Conservation (phyloP, 306 rosid species). For the Corylus heterophylla region DNA sequence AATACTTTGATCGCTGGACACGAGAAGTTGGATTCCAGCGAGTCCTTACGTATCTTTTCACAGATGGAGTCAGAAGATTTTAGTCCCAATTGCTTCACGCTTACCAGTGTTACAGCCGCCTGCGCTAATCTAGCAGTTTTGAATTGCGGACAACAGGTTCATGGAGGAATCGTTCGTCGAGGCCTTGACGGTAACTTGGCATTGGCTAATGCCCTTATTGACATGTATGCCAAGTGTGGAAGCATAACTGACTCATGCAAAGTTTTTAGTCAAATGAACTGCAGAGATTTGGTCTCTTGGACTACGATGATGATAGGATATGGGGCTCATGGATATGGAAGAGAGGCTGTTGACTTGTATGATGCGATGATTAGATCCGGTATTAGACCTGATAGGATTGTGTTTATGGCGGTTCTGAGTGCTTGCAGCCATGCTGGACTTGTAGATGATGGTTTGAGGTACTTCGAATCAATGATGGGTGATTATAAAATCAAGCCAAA, state of each 20-base stretch:
- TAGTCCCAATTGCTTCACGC: slow-evolving; percentile 65
- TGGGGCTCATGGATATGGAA: slow-evolving; percentile 78
- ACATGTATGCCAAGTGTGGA: slow-evolving; percentile 86
- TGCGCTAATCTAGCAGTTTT: slow-evolving; percentile 65
- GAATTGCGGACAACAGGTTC: slow-evolving; percentile 70
- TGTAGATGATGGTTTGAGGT: slow-evolving; percentile 62
- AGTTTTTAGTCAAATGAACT: slow-evolving; percentile 50
- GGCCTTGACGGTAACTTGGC: slow-evolving; percentile 51
- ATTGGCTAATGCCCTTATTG: slow-evolving; percentile 66
- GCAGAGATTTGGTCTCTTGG: slow-evolving; percentile 72
- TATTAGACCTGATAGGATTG: slow-evolving; percentile 67
- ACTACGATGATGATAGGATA: slow-evolving; percentile 78
- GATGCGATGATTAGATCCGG: slow-evolving; percentile 62
- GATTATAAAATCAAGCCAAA: slow-evolving; percentile 54
- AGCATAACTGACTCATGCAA: slow-evolving; percentile 50
- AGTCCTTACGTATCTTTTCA: slow-evolving; percentile 57
- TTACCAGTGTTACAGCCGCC: slow-evolving; percentile 60
- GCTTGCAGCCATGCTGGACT: slow-evolving; percentile 86
- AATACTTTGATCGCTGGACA: slow-evolving; percentile 73
- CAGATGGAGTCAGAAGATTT: slow-evolving; percentile 57
- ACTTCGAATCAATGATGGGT: slow-evolving; percentile 53
- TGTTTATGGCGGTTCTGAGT: slow-evolving; percentile 73
- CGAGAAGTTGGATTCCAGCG: slow-evolving; percentile 51
- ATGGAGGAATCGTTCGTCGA: slow-evolving; percentile 55
- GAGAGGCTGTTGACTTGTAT: slow-evolving; percentile 62